Evolutionary conservation across 768 basidiomycete species (phyloP), one percentile per base, ranked within the genome.

Genomic region (Gloeostereum incarnatum): DNA sequence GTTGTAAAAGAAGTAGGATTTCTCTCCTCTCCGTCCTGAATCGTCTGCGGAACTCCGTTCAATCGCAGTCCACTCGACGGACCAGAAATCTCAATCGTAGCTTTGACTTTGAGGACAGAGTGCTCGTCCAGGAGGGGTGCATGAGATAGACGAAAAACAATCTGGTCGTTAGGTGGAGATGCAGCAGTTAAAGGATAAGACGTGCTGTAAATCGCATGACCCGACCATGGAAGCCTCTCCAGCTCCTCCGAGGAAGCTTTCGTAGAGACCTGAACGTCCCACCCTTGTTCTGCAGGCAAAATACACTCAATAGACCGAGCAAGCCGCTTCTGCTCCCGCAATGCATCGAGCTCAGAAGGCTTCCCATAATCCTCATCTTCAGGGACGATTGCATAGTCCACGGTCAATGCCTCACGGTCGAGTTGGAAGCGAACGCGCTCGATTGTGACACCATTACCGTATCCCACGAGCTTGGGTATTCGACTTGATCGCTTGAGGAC

Each of bases 381-480:
- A 1, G 80, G 78, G 22, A 90, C 75, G 41, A 97, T 78, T 11
- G 84, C 66, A 58, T 94, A 96, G 42, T 90, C 85, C 20, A 93
- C 60, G 0, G 76, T 75, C 21, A 97, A 68, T 0, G 88, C 81
- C 49, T 90, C 85, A 36, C 93, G 68, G 48, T 87, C 84, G 26
- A 82, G 66, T 49, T 89, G 84, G 54, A 87, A 96, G 18, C 74
- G 70, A 35, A 86, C 66, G 27, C 78, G 78, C 43, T 89, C 85
- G 35, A 96, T 72, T 17, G 78, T 74, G 38, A 94, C 77, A 1
- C 86, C 87, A 45, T 78, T 74, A 11, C 91, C 91, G 52, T 83
- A 92, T 6, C 81, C 83, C 20, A 68, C 60, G 3, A 94, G 56
- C 47, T 80, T 73, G 1, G 92, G 85, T 6, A 93, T 72, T 31